Percentiles rank a stretch among this genome's conserved stretches.
phyloP scores from a whole-genome alignment of 208 protist species.

The Wallacemonas sp. region DNA sequence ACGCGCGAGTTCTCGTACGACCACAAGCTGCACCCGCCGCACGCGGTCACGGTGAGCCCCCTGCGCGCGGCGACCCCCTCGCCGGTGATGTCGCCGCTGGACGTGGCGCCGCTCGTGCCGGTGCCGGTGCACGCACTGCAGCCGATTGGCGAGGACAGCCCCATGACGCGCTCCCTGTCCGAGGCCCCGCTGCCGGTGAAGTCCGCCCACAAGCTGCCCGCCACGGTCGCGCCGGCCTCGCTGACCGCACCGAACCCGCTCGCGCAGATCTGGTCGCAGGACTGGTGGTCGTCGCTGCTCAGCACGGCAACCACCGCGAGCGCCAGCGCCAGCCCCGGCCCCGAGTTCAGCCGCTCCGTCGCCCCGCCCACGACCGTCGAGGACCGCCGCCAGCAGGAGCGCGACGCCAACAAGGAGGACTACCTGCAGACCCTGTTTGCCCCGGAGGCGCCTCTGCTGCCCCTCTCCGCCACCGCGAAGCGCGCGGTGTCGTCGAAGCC shows the following conservation, averaged over 20 bases:
- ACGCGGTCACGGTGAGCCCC: conserved; percentile 43
- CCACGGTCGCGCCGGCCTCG: not conserved
- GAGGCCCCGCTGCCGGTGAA: conserved; percentile 6
- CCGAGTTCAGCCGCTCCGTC: conserved; percentile 19
- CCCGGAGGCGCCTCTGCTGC: conserved; percentile 5
- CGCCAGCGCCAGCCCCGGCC: not conserved
- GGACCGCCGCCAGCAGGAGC: conserved; percentile 32
- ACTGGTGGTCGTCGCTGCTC: conserved; percentile 14
- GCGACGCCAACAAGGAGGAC: conserved; percentile 16
- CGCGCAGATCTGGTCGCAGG: conserved; percentile 11
- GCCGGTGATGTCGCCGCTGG: not conserved
- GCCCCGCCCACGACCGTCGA: conserved; percentile 21
- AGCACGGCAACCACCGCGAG: not conserved
- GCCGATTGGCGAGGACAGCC: conserved; percentile 21
- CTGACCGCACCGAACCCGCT: conserved; percentile 9
- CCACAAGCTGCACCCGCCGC: conserved; percentile 28
- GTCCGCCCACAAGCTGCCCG: conserved; percentile 5
- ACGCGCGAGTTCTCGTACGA: not conserved
- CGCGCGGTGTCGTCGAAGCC: not conserved
- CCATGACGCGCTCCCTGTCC: not conserved
- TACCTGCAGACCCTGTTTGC: conserved; percentile 12
- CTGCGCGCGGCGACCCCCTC: conserved; percentile 19
- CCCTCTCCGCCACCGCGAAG: not conserved
- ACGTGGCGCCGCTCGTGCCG: conserved; percentile 32
- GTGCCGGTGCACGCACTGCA: conserved; percentile 8